Evolutionary conservation across 2,329 filamentous ascomycete genomes (phyloP).

Genomic region (Calonectria hongkongensis): DNA sequence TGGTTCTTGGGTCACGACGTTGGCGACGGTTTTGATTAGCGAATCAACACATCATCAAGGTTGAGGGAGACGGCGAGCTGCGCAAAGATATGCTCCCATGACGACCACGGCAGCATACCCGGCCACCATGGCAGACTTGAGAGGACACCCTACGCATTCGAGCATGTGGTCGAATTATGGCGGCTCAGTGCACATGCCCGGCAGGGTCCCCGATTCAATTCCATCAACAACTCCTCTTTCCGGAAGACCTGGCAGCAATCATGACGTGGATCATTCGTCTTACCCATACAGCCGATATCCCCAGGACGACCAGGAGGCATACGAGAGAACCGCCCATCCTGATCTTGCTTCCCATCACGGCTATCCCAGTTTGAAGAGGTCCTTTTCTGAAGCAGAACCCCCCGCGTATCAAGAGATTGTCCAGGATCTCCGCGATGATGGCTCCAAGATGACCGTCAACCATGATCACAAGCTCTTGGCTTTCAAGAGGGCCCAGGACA

Average conservation of each 20-base stretch:
- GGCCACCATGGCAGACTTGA: constrained; percentile 78
- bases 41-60: constrained; percentile 47
- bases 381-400: constrained; percentile 74
- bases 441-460: constrained; percentile 73
- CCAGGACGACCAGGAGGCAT: constrained; percentile 72
- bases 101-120: constrained; percentile 77
- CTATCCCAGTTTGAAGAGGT: constrained; percentile 74
- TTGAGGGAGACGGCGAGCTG: constrained; percentile 50
- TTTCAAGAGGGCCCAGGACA: constrained; percentile 75
- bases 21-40: constrained; percentile 48
- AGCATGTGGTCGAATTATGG: constrained; percentile 76
- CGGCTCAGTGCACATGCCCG: constrained; percentile 71
- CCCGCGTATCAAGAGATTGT: constrained; percentile 76
- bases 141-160: constrained; percentile 74
- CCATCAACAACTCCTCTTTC: constrained; percentile 68
- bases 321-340: constrained; percentile 71
- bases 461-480: constrained; percentile 78
- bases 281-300: constrained; percentile 74
- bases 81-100: constrained; percentile 72
- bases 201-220: constrained; percentile 70
- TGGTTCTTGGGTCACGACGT: constrained; percentile 48
- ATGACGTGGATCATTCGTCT: constrained; percentile 69
- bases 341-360: constrained; percentile 70
- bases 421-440: constrained; percentile 76
- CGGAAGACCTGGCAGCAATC: constrained; percentile 70